Evolutionary conservation across 805 yeast genomes (phyloP), one percentile per base, ranked within the genome.

Genomic region (Kazachstania taianensis): DNA sequence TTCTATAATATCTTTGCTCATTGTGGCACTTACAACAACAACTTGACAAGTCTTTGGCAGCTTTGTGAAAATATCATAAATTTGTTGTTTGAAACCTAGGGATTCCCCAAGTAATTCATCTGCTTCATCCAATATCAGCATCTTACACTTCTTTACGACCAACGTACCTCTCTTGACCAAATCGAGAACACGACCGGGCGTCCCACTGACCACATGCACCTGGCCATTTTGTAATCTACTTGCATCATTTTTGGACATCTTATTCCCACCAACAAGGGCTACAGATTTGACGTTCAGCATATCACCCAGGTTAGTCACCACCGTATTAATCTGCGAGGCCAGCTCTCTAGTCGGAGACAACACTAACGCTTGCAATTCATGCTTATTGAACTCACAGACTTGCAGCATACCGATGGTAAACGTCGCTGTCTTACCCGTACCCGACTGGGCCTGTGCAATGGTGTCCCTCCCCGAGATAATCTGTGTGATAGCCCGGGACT

Each of bases 341-440:
- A 92, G 69, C 63, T 92, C 98, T 69, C 98, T 77, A 27, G 98
- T 92, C 33, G 98, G 98, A 13, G 96, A 85, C 44, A 92, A 65
- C 33, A 92, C 80, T 44, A 92, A 67, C 28, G 95, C 96, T 66
- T 92, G 97, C 42, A 85, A 72, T 44, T 81, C 82, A 55, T 76
- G 72, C 44, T 73, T 65, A 44, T 70, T 73, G 39, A 78, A 67
- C 50, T 89, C 94, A 37, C 92, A 73, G 44, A 75, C 82, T 64
- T 92, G 94, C 46, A 92, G 67, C 70, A 86, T 82, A 18, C 95
- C 89, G 48, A 92, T 89, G 36, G 96, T 73, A 65, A 92, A 92
- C n/a, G 98, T 92, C 33, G 97, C 98, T 2, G 98, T 92, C 63
- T 92, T 92, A 64, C 98, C 98, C 17, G 98, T 92, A 58, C 98